Evolutionary conservation across 371 early-diverging fungal species (phyloP).

Genomic region (Parasitella parasitica): DNA sequence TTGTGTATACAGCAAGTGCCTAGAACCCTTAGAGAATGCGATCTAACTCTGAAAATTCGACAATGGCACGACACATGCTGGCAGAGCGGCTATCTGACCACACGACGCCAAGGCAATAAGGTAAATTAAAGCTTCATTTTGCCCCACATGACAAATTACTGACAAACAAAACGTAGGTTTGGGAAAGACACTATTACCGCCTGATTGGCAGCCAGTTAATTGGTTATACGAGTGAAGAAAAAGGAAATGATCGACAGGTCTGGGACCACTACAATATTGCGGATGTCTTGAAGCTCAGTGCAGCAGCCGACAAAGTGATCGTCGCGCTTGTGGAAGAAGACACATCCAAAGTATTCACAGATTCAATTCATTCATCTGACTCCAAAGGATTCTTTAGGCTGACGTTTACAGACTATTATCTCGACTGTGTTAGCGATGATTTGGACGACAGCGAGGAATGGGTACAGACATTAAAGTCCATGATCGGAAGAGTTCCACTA

Average conservation of each 20-base stretch:
- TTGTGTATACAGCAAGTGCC: conserved; percentile 31
- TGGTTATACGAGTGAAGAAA: conserved; percentile 22
- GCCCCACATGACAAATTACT: too few species aligned
- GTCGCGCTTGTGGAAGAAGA: conserved; percentile 36
- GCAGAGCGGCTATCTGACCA: conserved; percentile 42
- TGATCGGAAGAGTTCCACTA: conserved; percentile 47
- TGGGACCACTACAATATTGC: conserved; percentile 42
- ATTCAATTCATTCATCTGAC: conserved; percentile 29
- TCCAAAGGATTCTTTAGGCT: conserved; percentile 43
- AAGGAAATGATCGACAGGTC: conserved; percentile 10
- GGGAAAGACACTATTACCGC: conserved; percentile 41
- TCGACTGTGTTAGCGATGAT: conserved; percentile 44
- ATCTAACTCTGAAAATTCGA: conserved; percentile 38
- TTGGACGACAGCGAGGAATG: conserved; percentile 45
- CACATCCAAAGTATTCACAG: conserved; percentile 21
- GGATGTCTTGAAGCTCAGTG: conserved; percentile 38
- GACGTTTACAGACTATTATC: conserved; percentile 34
- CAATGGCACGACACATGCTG: conserved; percentile 50
- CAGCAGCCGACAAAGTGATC: conserved; percentile 43
- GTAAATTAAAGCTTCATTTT: conserved; percentile 18
- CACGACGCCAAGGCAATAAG: conserved; percentile 28
- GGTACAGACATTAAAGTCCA: conserved; percentile 43
- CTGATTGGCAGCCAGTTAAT: conserved; percentile 41
- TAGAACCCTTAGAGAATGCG: conserved; percentile 43
- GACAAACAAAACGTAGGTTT: conserved; percentile 22